These are phyloP conservation scores for Nelumbo lutea DNA, from an alignment of 164 flowering plant species.

Conservation along the genomic window DNA sequence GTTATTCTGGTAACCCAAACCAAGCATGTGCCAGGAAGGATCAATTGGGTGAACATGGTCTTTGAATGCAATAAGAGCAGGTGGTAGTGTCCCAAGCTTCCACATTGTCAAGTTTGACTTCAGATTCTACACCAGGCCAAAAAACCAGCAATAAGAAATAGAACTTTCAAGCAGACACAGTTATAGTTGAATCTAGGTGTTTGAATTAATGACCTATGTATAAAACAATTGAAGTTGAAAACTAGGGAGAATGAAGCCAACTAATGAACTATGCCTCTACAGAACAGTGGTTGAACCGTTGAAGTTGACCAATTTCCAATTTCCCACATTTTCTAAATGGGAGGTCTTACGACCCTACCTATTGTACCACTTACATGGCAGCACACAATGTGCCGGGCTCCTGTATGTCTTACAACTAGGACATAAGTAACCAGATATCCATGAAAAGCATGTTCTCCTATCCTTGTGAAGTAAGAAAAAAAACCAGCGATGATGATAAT, in stretches of 20 bases:
- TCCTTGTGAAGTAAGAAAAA: too few relatives aligned
- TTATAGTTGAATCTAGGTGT: not conserved
- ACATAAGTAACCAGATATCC: not conserved
- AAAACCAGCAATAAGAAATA: not conserved
- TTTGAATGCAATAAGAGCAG: constrained; percentile 90
- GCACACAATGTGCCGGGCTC: not conserved
- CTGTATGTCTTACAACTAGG: not conserved
- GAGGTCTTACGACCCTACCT: not conserved
- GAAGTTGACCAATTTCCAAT: not conserved
- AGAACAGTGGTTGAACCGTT: not conserved
- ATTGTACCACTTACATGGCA: not conserved
- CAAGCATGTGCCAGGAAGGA: constrained; percentile 96
- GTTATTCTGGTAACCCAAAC: constrained; percentile 92
- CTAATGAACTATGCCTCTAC: not conserved
- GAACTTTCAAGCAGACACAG: not conserved
- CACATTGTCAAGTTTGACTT: constrained; percentile 83
- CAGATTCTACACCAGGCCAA: constrained; percentile 57
- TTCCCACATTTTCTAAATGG: not conserved
- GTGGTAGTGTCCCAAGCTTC: constrained; percentile 98
- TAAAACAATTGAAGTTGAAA: not conserved
- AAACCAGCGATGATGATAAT: not conserved
- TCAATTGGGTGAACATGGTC: constrained; percentile 93
- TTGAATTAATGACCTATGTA: not conserved
- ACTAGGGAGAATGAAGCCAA: not conserved
- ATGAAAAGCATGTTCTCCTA: too few relatives aligned